Evolutionary conservation across 352 stramenopile species (phyloP).

Genomic region (Phytophthora litchii): DNA sequence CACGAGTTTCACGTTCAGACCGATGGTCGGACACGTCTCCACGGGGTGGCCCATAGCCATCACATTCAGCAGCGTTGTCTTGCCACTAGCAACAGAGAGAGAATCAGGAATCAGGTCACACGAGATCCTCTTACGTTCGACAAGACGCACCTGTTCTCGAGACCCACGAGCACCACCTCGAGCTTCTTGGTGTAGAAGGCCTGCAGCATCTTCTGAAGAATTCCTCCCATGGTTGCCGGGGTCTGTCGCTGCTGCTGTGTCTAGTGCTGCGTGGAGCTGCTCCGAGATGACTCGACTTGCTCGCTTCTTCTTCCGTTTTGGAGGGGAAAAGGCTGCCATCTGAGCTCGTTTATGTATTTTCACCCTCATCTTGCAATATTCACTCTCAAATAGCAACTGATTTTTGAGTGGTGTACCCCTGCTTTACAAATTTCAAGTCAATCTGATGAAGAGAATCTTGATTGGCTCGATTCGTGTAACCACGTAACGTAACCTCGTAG

Average conservation of each 20-base stretch:
- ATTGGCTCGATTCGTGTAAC: too few species aligned
- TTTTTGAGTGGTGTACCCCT: slow-evolving; percentile 19
- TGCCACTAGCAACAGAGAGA: slow-evolving; percentile 76
- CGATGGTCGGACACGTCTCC: slow-evolving; percentile 97
- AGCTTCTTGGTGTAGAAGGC: slow-evolving; percentile 98
- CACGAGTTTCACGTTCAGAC: slow-evolving; percentile 97
- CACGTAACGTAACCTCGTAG: too few species aligned
- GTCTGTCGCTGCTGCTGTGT: slow-evolving; percentile 1
- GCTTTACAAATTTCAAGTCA: too few species aligned
- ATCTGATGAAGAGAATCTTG: too few species aligned
- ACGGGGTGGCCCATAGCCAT: slow-evolving; percentile 95
- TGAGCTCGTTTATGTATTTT: slow-evolving; percentile 1
- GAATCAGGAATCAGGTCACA: slow-evolving; percentile 15
- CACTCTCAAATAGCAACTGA: slow-evolving; percentile 11
- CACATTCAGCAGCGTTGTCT: slow-evolving; percentile 96
- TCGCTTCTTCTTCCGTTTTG: slow-evolving; percentile 35
- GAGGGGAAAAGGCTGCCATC: slow-evolving; percentile 33
- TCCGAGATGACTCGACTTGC: slow-evolving; percentile 29
- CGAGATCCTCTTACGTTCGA: not conserved
- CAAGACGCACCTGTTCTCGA: slow-evolving; percentile 92
- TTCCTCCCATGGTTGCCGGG: slow-evolving; percentile 84
- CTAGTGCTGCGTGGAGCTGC: slow-evolving; percentile 13
- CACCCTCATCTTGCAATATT: not conserved
- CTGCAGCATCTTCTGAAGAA: slow-evolving; percentile 95
- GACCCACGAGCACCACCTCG: slow-evolving; percentile 96